phyloP scores from a whole-genome alignment of 768 basidiomycete species.

The Rhizopogon sp. region DNA sequence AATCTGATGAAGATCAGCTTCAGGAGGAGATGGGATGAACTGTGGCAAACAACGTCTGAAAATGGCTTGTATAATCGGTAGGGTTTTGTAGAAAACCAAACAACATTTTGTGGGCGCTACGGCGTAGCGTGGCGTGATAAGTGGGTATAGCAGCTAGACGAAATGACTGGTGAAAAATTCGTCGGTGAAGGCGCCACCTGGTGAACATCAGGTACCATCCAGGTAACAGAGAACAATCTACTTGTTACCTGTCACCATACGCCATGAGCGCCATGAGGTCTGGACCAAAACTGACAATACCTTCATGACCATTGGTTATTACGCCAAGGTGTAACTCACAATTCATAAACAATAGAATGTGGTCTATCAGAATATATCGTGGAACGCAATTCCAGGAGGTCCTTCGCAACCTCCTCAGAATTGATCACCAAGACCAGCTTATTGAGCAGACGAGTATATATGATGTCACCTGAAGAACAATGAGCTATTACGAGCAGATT shows the following conservation, averaged over 20 bases:
- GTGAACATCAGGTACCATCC: too few species aligned
- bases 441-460: conserved; percentile 16
- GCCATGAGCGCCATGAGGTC: conserved; percentile 32
- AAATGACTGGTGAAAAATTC: conserved; percentile 31
- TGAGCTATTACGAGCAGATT: neutral
- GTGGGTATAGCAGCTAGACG: conserved; percentile 17
- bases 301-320: neutral
- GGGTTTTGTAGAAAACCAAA: conserved; percentile 26
- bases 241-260: conserved; percentile 24
- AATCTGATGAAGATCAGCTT: conserved; percentile 11
- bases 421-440: conserved; percentile 24
- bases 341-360: conserved; percentile 12
- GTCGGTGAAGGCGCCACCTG: conserved; percentile 32
- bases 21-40: conserved; percentile 6
- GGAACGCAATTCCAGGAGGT: conserved; percentile 26
- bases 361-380: conserved; percentile 31
- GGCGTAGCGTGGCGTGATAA: conserved; percentile 29
- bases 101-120: conserved; percentile 28
- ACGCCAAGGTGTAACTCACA: conserved; percentile 12
- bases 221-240: too few species aligned
- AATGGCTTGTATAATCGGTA: conserved; percentile 17
- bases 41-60: conserved; percentile 19
- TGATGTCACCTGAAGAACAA: conserved; percentile 13
- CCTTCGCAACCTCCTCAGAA: conserved; percentile 18
- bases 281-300: conserved; percentile 15